Evolutionary conservation across 306 rosid genomes (phyloP).

Genomic region (Carpinus fangiana): DNA sequence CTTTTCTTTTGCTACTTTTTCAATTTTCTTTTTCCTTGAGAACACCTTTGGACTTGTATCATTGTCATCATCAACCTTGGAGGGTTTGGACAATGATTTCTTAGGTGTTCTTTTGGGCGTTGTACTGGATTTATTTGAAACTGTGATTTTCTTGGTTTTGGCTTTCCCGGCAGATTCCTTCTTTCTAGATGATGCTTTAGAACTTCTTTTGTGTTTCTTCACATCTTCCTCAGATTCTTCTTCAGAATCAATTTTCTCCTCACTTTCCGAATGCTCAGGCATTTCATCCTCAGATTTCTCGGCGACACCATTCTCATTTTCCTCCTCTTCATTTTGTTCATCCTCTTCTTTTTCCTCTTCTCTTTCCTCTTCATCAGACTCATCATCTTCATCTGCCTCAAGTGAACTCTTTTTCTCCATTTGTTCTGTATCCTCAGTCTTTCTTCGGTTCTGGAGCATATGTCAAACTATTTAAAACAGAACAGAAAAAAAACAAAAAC

Average conservation of each 20-base stretch:
- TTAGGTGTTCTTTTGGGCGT: slow-evolving; percentile 49
- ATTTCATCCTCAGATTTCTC: slow-evolving; percentile 79
- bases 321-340: slow-evolving; percentile 61
- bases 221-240: slow-evolving; percentile 68
- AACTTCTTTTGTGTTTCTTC: slow-evolving; percentile 35
- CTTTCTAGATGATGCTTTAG: slow-evolving; percentile 56
- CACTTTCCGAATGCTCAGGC: slow-evolving; percentile 67
- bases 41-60: slow-evolving; percentile 78
- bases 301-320: slow-evolving; percentile 60
- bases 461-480: slow-evolving; percentile 12
- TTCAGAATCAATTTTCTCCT: slow-evolving; percentile 61
- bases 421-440: slow-evolving; percentile 52
- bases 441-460: slow-evolving; percentile 59
- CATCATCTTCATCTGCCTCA: slow-evolving; percentile 61
- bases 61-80: slow-evolving; percentile 57
- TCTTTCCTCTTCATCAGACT: slow-evolving; percentile 54
- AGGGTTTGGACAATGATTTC: slow-evolving; percentile 45
- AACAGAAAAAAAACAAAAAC: background rate
- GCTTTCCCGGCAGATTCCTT: slow-evolving; percentile 63
- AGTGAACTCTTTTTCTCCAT: slow-evolving; percentile 49
- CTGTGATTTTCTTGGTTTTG: slow-evolving; percentile 47
- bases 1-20: slow-evolving; percentile 51
- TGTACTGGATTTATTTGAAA: slow-evolving; percentile 51
- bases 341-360: slow-evolving; percentile 52
- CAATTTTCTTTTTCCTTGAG: slow-evolving; percentile 79